Evolutionary conservation across 805 yeast genomes (phyloP).

Genomic region (Metschnikowia matae): DNA sequence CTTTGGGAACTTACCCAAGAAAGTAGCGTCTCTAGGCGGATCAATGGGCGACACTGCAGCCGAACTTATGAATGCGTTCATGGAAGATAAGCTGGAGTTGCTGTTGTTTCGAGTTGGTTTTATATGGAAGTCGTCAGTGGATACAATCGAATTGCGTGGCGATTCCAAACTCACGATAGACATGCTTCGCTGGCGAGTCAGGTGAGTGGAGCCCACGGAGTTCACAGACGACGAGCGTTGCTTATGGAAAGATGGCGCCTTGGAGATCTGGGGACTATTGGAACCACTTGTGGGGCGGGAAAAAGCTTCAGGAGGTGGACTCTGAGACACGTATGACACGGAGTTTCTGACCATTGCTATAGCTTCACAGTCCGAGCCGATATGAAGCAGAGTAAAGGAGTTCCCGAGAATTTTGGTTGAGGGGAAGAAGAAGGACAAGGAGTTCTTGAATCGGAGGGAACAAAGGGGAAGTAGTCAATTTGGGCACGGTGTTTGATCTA

Average conservation of each 20-base stretch:
- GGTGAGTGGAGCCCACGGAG: constrained; percentile 26
- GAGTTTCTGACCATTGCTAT: neutral
- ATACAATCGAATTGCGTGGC: constrained; percentile 39
- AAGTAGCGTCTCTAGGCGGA: constrained; percentile 4
- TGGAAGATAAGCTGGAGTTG: constrained; percentile 21
- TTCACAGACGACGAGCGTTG: constrained; percentile 35
- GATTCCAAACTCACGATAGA: constrained; percentile 36
- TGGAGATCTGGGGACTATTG: constrained; percentile 1
- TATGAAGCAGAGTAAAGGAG: neutral
- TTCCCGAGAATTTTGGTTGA: no score
- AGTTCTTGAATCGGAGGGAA: no score
- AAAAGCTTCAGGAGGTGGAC: constrained; percentile 3
- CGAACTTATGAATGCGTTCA: constrained; percentile 6
- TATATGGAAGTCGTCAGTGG: constrained; percentile 31
- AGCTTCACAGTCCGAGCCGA: neutral
- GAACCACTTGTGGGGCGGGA: neutral
- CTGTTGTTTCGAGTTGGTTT: constrained; percentile 34
- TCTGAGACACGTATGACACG: constrained; percentile 1
- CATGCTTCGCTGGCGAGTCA: constrained; percentile 28
- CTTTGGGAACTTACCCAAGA: constrained; percentile 5
- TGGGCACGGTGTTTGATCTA: no score
- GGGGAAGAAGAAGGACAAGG: no score
- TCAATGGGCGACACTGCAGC: constrained; percentile 13
- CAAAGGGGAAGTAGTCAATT: no score
- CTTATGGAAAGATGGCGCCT: constrained; percentile 8